phyloP scores from a whole-genome alignment of 441 rosid species.

The Sinapis alba region DNA sequence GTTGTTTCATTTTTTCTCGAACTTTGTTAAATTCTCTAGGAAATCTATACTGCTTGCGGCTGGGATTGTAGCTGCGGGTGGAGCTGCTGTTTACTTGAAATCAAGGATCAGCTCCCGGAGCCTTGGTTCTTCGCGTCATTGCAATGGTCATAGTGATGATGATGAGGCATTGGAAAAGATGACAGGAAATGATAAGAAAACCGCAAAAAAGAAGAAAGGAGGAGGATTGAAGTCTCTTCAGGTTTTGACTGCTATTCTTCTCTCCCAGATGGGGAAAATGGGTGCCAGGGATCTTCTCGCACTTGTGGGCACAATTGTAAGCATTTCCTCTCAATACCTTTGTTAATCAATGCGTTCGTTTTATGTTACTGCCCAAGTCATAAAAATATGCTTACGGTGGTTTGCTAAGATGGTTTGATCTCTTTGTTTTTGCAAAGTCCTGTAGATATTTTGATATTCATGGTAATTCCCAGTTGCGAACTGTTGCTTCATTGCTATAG shows the following conservation, averaged over 20 bases:
- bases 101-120: conserved; percentile 54
- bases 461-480: too few relatives aligned
- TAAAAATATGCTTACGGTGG: too few relatives aligned
- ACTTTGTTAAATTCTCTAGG: conserved; percentile 47
- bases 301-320: conserved; percentile 80
- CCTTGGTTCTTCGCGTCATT: conserved; percentile 44
- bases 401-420: not conserved
- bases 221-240: conserved; percentile 87
- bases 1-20: not conserved
- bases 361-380: too few relatives aligned
- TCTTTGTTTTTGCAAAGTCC: conserved; percentile 13
- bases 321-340: conserved; percentile 37
- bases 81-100: conserved; percentile 79
- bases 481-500: conserved; percentile 14
- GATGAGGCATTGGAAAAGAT: conserved; percentile 45
- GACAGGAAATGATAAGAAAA: conserved; percentile 42
- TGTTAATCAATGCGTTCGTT: too few relatives aligned
- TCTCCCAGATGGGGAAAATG: conserved; percentile 85
- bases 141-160: conserved; percentile 58
- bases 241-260: conserved; percentile 77
- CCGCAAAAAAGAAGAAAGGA: conserved; percentile 60
- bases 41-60: conserved; percentile 81
- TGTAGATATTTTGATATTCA: conserved; percentile 13
- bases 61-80: conserved; percentile 86
- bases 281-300: conserved; percentile 92